These are phyloP conservation scores for Pezicula neosporulosa DNA, from an alignment of 2,329 filamentous ascomycete species.

Conservation along the genomic window DNA sequence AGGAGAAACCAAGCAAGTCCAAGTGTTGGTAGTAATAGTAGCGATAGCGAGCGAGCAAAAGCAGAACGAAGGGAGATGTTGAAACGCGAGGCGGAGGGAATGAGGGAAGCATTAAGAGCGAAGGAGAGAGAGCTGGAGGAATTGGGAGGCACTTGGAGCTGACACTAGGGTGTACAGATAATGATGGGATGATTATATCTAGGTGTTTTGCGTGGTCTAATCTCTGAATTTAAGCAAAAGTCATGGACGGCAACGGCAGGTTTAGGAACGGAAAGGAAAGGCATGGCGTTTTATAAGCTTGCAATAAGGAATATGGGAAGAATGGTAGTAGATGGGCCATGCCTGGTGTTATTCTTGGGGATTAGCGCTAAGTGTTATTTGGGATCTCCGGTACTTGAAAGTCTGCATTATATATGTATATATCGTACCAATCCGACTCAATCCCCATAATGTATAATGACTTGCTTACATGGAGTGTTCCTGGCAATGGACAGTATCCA, in stretches of 20 bases:
- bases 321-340: background rate
- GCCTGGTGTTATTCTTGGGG: background rate
- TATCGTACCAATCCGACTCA: too few relatives aligned
- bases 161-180: too few relatives aligned
- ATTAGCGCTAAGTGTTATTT: background rate
- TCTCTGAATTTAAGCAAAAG: too few relatives aligned
- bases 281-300: too few relatives aligned
- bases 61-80: conserved; percentile 63
- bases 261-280: too few relatives aligned
- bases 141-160: conserved; percentile 7
- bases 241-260: too few relatives aligned
- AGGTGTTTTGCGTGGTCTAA: too few relatives aligned
- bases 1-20: conserved; percentile 6
- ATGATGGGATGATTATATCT: too few relatives aligned
- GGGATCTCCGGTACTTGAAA: background rate
- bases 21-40: conserved; percentile 27
- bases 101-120: conserved; percentile 42
- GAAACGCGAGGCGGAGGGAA: conserved; percentile 70
- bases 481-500: too few relatives aligned
- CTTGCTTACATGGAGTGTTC: too few relatives aligned
- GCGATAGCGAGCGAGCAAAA: conserved; percentile 48
- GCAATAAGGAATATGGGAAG: background rate
- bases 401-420: too few relatives aligned
- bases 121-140: conserved; percentile 29
- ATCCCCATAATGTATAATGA: too few relatives aligned